Percentiles rank a stretch among this genome's conserved stretches.
These are phyloP conservation scores for Pseudogymnoascus sp. DNA, from an alignment of 2,329 filamentous ascomycete genomes.

Conservation along the genomic window DNA sequence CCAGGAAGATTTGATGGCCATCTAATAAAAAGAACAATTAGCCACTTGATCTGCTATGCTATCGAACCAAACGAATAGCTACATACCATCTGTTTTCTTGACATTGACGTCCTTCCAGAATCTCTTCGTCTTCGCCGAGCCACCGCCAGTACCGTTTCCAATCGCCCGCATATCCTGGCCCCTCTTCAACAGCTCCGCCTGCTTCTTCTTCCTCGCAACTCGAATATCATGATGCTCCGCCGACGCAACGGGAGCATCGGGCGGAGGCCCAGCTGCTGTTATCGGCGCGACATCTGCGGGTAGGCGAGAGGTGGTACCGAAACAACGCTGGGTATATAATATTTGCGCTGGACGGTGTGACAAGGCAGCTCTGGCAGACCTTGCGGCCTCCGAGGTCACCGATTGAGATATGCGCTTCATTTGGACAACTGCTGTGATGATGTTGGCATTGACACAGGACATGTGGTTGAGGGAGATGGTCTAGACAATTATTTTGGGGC, in stretches of 20 bases:
- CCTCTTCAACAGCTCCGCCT: conserved; percentile 48
- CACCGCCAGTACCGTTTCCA: conserved; percentile 32
- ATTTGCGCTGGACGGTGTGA: neutral
- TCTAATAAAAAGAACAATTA: conserved; percentile 19
- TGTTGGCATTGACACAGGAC: neutral
- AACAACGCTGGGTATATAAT: conserved; percentile 16
- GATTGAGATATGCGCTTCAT: conserved; percentile 28
- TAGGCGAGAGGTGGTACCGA: conserved; percentile 23
- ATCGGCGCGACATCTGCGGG: conserved; percentile 35
- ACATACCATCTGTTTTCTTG: conserved; percentile 55
- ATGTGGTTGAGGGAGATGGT: neutral
- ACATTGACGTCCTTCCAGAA: conserved; percentile 87
- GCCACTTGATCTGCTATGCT: neutral
- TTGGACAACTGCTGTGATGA: conserved; percentile 1
- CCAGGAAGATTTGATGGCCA: conserved; percentile 58
- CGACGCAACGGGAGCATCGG: conserved; percentile 44
- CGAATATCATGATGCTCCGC: conserved; percentile 33
- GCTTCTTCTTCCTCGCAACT: conserved; percentile 44
- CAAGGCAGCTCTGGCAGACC: conserved; percentile 13
- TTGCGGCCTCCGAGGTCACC: conserved; percentile 11
- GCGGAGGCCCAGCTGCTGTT: conserved; percentile 52
- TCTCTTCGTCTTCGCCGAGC: conserved; percentile 50
- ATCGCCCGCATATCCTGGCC: conserved; percentile 42
- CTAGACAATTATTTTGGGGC: neutral
- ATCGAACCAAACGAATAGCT: neutral